Evolutionary conservation across 495 filamentous ascomycete species (phyloP), one percentile per base, ranked within the genome.

Genomic region (Halenospora varia): DNA sequence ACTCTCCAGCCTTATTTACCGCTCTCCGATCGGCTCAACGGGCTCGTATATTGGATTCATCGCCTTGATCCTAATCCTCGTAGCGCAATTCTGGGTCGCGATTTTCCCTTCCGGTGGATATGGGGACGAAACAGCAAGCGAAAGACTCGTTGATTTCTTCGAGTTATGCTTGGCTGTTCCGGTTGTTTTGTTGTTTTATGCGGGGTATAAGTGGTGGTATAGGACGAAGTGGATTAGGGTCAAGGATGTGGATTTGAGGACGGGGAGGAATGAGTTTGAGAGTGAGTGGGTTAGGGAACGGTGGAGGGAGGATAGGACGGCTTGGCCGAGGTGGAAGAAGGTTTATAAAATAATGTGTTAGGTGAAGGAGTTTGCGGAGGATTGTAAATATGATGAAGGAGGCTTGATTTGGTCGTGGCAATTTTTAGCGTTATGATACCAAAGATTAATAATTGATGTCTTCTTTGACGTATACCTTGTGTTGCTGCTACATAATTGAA

Each of bases 21-120:
- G 67, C 8, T 89, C 89, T 1, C 92, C 95, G 60, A 80, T 88
- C 1, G 94, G 94, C 51, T 73, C 92, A 1, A 69, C 82, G 15
- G 94, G 93, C 2, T 95, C 90, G 0, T 97, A 86, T 81, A 51
- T 96, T 25, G 94, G 94, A 4, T 79, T 97, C 59, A 60, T 74
- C 42, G 83, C 94, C 68, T 94, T 96, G 68, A 48, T 79, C 19
- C 74, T 95, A 4, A 87, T 98, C n/a, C 80, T 97, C 20, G 66
- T 91, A 46, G 93, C 90, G 9, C 92, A 97, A 65, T 95, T 97
- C 76, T 97, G 93, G 93, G 88, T 87, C 25, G 92, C 88, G 17
- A 85, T 92, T 20, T 86, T 84, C 52, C 93, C 94, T 2, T 72
- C 91, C 18, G 46, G 57, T 18, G 85, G 79, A 26, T 81, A 78